Evolutionary conservation across 495 filamentous ascomycete genomes (phyloP), one percentile per base, ranked within the genome.

Genomic region (Podospora pseudopauciseta): DNA sequence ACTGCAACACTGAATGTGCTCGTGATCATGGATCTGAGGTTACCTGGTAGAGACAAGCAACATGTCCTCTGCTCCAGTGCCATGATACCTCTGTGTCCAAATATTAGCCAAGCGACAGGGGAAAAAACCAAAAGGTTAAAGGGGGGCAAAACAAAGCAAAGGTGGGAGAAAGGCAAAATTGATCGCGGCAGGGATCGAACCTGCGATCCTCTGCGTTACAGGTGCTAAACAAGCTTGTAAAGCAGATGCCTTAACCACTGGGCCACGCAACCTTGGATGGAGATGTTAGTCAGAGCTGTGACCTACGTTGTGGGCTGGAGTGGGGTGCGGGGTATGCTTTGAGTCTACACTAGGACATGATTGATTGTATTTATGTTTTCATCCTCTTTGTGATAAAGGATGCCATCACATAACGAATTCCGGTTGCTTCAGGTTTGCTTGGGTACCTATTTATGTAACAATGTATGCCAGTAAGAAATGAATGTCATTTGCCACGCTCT

Each of bases 171-270:
- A 6, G 11, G 71, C 75, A 73, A 69, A 64, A 54, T 65, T 81
- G 80, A 80, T 77, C 80, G 76, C 75, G 76, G 80, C 80, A 80
- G 80, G 80, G 80, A 72, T 82, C 79, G 80, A 82, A 82, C 80
- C 80, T 80, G 80, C 79, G 80, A 80, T 78, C 80, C 78, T 78
- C 73, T 77, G 76, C 76, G 78, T 67, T 67, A 39, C 53, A 20
- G 13, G 64, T 32, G 13, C 34, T 23, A 20, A 1, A 32, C 53
- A 5, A 49, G 39, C 39, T 49, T 79, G 78, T 80, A 80, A 80
- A 75, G 76, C 76, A 77, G 72, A 76, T 77, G 78, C 74, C 76
- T 73, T 78, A 78, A 77, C 78, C 78, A 75, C 78, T 80, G 72
- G 75, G 74, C 78, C 74, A 80, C 72, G 71, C 75, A 74, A 71